Conservation (phyloP, 805 yeast genomes). For the Starmerella potacharoeniae region DNA sequence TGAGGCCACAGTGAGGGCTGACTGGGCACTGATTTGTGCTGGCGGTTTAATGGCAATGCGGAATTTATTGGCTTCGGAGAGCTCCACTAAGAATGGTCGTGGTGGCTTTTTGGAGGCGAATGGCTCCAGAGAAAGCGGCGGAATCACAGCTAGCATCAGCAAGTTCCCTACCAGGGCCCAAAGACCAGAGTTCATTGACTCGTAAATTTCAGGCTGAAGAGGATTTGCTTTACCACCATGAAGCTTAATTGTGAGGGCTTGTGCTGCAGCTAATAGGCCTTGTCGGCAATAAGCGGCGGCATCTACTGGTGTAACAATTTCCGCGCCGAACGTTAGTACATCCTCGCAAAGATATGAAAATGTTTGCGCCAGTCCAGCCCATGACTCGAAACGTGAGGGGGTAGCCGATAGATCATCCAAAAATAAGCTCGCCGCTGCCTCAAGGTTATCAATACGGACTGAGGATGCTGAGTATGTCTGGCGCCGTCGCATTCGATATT, state of each 20-base stretch:
- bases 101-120: background rate
- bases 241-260: slow-evolving; percentile 42
- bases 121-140: slow-evolving; percentile 9
- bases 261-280: slow-evolving; percentile 14
- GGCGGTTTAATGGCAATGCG: slow-evolving; percentile 9
- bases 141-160: slow-evolving; percentile 9
- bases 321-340: slow-evolving; percentile 37
- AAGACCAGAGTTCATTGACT: background rate
- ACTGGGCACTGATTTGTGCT: background rate
- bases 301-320: slow-evolving; percentile 2
- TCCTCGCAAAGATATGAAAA: slow-evolving; percentile 74
- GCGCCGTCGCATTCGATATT: slow-evolving; percentile 60
- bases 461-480: slow-evolving; percentile 42
- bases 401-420: slow-evolving; percentile 57
- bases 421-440: slow-evolving; percentile 55
- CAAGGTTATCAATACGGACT: slow-evolving; percentile 71
- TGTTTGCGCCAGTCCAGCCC: slow-evolving; percentile 76
- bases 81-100: slow-evolving; percentile 12
- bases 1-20: slow-evolving; percentile 5
- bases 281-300: slow-evolving; percentile 12
- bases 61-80: background rate
- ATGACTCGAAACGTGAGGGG: slow-evolving; percentile 62
- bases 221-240: slow-evolving; percentile 71
- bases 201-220: slow-evolving; percentile 24
- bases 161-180: slow-evolving; percentile 8